Percentiles rank a stretch among this genome's conserved stretches.
phyloP scores from a whole-genome alignment of 106 monocot species.

The Apostasia ramifera region DNA sequence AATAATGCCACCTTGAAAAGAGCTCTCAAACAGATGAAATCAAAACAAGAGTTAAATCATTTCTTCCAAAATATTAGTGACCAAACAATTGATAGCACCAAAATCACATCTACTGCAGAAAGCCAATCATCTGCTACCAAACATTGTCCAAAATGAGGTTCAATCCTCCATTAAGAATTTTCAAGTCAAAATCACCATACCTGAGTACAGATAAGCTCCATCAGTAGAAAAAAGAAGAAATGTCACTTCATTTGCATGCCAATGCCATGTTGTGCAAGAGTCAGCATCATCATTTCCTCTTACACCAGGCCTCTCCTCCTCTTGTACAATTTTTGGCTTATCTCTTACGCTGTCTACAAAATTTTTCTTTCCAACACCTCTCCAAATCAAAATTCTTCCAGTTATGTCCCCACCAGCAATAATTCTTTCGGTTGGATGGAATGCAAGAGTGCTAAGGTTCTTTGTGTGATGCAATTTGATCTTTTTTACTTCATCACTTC shows the following conservation, averaged over 20 bases:
- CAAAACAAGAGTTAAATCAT: no score
- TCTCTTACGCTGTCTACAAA: constrained; percentile 24
- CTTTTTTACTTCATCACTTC: constrained; percentile 48
- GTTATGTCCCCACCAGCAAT: constrained; percentile 93
- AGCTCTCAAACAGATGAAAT: no score
- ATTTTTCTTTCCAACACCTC: constrained; percentile 58
- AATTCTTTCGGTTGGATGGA: constrained; percentile 81
- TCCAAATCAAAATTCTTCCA: constrained; percentile 92
- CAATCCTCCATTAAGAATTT: neutral
- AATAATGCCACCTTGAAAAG: no score
- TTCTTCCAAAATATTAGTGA: no score
- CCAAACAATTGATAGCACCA: no score
- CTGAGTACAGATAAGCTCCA: constrained; percentile 95
- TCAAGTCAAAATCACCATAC: constrained; percentile 21
- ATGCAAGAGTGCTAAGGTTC: constrained; percentile 60
- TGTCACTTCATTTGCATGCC: constrained; percentile 75
- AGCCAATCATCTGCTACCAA: no score
- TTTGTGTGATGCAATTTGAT: constrained; percentile 91
- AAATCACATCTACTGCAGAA: neutral
- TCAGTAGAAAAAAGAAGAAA: constrained; percentile 83
- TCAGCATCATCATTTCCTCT: constrained; percentile 80
- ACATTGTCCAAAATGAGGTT: neutral
- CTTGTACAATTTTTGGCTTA: constrained; percentile 12
- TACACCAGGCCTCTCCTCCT: constrained; percentile 56
- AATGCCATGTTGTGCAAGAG: constrained; percentile 84